Base-by-base conservation (phyloP, 139 green algal genomes). In the Chlamydomonas urium region DNA sequence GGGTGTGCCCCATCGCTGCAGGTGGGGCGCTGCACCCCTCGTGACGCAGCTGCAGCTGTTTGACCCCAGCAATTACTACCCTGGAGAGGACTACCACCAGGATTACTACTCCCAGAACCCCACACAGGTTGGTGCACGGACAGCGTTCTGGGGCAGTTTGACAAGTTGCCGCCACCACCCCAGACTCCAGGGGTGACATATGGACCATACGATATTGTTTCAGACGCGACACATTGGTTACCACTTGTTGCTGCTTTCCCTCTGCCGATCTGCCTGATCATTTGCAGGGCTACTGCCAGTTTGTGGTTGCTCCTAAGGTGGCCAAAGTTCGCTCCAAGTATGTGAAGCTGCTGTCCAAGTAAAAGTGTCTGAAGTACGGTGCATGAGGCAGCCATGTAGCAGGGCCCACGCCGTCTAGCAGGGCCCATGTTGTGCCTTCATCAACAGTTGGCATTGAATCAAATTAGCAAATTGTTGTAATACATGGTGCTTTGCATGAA, bases 71-170 rank as follows among this genome's bases (percentile, higher is more conserved):
- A 60, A 28, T 2, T 85, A 79, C 35, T 77, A 81, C 47, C 31
- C 48, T 6, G 82, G 73, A n/a, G 75, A 88, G 72, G 63, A 75
- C 47, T 86, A 90, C 71, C 85, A 90, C 60, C 85, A 88, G 50
- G 47, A 75, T 37, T 90, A 90, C 76, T 86, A 83, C 24, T 62
- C 66, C 26, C 74, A 87, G 34, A 84, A 84, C 48, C 78, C 78
- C 24, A 66, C 67, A 45, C 79, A 83, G 74, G 76, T 65, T 8
- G 19, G 56, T 37, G 8, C n/a, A 19, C n/a, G 10, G 45, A 26
- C 17, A 21, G 17, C 21, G 17, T 56, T 56, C n/a, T n/a, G n/a
- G n/a, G n/a, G n/a, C n/a, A n/a, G n/a, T n/a, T n/a, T n/a, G n/a
- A n/a, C n/a, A n/a, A n/a, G n/a, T n/a, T n/a, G n/a, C n/a, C n/a